These are phyloP conservation scores for Aspergillus intermedius DNA, from an alignment of 2,329 filamentous ascomycete genomes.

Conservation along the genomic window DNA sequence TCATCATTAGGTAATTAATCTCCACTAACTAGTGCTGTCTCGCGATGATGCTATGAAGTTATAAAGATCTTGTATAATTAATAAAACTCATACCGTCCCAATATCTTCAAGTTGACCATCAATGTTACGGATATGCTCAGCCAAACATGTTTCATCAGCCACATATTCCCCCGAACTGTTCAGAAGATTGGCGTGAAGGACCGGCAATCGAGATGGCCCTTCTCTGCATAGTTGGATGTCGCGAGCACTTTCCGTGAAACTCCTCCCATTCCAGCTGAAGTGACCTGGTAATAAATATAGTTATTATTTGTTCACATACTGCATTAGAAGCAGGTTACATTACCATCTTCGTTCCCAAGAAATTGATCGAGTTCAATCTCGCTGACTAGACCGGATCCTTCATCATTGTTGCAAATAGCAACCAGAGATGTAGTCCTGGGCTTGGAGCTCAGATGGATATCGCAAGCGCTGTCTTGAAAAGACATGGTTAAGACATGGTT, in stretches of 20 bases:
- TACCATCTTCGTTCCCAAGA: slow-evolving; percentile 13
- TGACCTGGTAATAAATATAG: slow-evolving; percentile 4
- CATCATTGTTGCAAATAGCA: slow-evolving; percentile 15
- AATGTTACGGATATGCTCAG: slow-evolving; percentile 9
- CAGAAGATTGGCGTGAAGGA: slow-evolving; percentile 11
- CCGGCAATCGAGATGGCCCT: slow-evolving; percentile 7
- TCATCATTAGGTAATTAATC: neutral
- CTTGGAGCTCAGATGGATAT: slow-evolving; percentile 8
- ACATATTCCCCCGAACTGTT: slow-evolving; percentile 6
- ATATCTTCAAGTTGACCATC: slow-evolving; percentile 8
- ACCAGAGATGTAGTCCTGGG: slow-evolving; percentile 4
- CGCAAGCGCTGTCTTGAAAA: slow-evolving; percentile 11
- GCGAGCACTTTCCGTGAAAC: slow-evolving; percentile 8
- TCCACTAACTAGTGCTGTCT: neutral
- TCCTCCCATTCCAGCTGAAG: slow-evolving; percentile 10
- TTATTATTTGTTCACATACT: neutral
- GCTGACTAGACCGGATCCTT: slow-evolving; percentile 9
- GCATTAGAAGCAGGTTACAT: neutral
- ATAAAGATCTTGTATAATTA: no score
- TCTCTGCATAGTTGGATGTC: slow-evolving; percentile 8
- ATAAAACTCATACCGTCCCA: neutral
- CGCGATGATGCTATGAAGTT: neutral
- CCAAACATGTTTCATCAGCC: slow-evolving; percentile 2
- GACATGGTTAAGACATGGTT: slow-evolving; percentile 12
- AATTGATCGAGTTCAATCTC: slow-evolving; percentile 10